A percentile compares a stretch with the other conserved stretches of the same genome.
phyloP scores from a whole-genome alignment of 257 asterid species.

The Solanum sejunctum region DNA sequence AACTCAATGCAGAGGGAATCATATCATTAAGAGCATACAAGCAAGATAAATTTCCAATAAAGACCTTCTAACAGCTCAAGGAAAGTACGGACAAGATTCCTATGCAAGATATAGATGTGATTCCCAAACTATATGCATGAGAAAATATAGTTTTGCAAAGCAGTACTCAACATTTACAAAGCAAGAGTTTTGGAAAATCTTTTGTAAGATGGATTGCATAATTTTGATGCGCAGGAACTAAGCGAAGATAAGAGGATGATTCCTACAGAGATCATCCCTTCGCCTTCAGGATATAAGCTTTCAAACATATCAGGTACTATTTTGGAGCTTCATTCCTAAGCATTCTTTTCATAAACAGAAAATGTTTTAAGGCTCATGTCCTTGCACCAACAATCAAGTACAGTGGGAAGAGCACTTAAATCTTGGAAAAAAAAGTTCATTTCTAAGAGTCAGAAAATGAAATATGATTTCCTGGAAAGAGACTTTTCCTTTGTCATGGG shows the following conservation, averaged over 20 bases:
- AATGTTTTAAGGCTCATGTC: neutral
- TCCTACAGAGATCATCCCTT: neutral
- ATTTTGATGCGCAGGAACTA: neutral
- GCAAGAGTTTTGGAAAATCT: neutral
- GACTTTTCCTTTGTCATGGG: neutral
- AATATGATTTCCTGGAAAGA: neutral
- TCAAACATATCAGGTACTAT: neutral
- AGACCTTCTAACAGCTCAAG: neutral
- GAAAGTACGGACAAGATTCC: neutral
- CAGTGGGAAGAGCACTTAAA: neutral
- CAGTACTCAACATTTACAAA: neutral
- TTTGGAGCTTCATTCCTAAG: neutral
- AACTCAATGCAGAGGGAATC: neutral
- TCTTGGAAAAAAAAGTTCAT: neutral
- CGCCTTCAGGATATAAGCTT: neutral
- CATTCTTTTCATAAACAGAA: neutral
- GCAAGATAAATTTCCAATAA: neutral
- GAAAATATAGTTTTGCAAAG: neutral
- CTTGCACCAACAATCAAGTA: neutral
- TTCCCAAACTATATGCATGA: neutral
- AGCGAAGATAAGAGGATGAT: neutral
- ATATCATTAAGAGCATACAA: neutral
- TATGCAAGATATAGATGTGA: neutral
- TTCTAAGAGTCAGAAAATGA: neutral
- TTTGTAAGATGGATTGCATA: neutral